A percentile compares a stretch with the other conserved stretches of the same genome.
These are phyloP conservation scores for Blakeslea trispora DNA, from an alignment of 371 early-diverging fungal genomes.

Conservation along the genomic window DNA sequence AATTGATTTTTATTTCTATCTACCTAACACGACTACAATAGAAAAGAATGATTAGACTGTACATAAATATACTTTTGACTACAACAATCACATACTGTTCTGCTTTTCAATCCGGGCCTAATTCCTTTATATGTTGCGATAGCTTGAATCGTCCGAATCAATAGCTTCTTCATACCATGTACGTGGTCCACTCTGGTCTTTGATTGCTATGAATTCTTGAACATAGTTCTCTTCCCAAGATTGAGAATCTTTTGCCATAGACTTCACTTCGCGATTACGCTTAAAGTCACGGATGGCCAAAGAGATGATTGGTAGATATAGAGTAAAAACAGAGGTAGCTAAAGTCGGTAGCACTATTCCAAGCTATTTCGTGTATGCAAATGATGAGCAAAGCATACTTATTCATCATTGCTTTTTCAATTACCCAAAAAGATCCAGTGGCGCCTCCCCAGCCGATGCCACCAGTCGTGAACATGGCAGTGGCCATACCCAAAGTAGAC, in stretches of 20 bases:
- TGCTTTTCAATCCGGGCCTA: too few relatives aligned
- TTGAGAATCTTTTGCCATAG: slow-evolving; percentile 48
- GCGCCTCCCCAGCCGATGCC: slow-evolving; percentile 48
- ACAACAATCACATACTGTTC: too few relatives aligned
- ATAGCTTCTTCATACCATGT: slow-evolving; percentile 52
- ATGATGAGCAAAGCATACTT: not conserved
- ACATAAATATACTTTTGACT: too few relatives aligned
- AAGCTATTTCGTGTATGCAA: slow-evolving; percentile 40
- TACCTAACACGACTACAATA: too few relatives aligned
- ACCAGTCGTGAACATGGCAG: slow-evolving; percentile 38
- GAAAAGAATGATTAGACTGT: too few relatives aligned
- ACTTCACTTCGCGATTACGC: slow-evolving; percentile 47
- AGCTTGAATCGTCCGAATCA: slow-evolving; percentile 21
- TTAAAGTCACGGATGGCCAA: slow-evolving; percentile 49
- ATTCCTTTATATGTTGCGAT: slow-evolving; percentile 10
- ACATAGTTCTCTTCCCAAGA: slow-evolving; percentile 62
- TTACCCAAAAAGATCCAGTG: slow-evolving; percentile 54
- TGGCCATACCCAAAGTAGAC: slow-evolving; percentile 50
- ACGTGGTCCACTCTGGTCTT: slow-evolving; percentile 54
- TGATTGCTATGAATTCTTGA: slow-evolving; percentile 53
- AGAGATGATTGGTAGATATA: slow-evolving; percentile 59
- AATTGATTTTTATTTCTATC: too few relatives aligned
- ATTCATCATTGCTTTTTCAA: too few relatives aligned
- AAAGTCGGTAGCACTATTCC: slow-evolving; percentile 59
- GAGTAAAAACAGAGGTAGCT: slow-evolving; percentile 47